Evolutionary conservation across 805 yeast species (phyloP).

Genomic region (Schwanniomyces sp.): DNA sequence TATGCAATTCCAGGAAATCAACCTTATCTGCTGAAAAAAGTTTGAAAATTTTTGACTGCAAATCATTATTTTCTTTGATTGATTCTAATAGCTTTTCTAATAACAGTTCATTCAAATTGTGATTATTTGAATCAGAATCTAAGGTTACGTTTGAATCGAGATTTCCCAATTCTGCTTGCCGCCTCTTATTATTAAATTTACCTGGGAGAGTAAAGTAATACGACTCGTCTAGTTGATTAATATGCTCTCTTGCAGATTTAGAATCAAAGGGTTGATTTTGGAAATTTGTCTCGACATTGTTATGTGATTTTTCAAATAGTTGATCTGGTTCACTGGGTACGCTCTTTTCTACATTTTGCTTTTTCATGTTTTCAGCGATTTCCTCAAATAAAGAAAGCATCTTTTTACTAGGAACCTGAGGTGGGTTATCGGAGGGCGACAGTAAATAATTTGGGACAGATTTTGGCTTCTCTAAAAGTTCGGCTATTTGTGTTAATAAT

Average conservation of each 20-base stretch:
- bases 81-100: constrained; percentile 2
- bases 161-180: not conserved
- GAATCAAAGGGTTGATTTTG: not conserved
- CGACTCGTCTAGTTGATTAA: not conserved
- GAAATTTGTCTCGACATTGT: not conserved
- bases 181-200: not conserved
- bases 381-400: constrained; percentile 6
- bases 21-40: not conserved
- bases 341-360: not conserved
- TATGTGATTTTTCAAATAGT: not conserved
- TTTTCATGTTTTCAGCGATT: constrained; percentile 4
- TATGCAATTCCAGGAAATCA: not conserved
- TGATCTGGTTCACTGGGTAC: not conserved
- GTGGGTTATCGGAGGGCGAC: not conserved
- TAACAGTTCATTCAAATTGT: not conserved
- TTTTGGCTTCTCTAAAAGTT: not conserved
- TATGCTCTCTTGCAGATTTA: not conserved
- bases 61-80: constrained; percentile 5
- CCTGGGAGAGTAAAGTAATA: not conserved
- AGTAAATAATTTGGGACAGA: not conserved
- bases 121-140: not conserved
- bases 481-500: constrained; percentile 3
- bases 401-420: not conserved
- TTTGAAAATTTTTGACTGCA: constrained; percentile 4
- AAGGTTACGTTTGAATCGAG: too few species aligned